Evolutionary conservation across 805 yeast genomes (phyloP), one percentile per base, ranked within the genome.

Genomic region (Starmerella powellii): DNA sequence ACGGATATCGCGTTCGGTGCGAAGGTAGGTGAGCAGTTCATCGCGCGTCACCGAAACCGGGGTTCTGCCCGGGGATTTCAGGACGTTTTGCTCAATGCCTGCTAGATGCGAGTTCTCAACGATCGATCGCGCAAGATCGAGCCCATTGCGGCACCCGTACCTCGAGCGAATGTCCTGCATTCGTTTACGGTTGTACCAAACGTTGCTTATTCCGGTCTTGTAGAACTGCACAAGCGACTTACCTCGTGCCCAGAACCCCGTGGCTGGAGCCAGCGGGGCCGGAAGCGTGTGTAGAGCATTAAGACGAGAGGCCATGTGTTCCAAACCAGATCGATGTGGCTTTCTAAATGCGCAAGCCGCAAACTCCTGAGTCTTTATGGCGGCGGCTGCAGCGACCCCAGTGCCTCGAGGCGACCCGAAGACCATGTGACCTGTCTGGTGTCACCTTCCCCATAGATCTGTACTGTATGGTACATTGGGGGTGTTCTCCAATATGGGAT

Each of bases 1-100:
- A 24, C 52, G 45, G 37, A 71, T 59, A 52, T 78, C 81, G 2
- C 55, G 54, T 4, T 64, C 64, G 1, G 78, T 70, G 16, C 86
- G 62, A 8, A 67, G 56, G 41, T 76, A 56, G 8, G 69, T 54
- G 53, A 74, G 76, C 48, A 62, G 74, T 29, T 77, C 68, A 2
- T 63, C 52, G 31, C 85, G 48, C 2, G 64, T 34, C 57, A 58
- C 51, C 52, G 51, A 64, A 1, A 41, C 17, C 18, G 17, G 32
- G 24, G 28, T 27, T 16, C 30, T 6, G 38, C 8, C 15, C 4
- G 26, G 19, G 17, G 32, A 29, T 3, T 29, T 18, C 8, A 37
- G 41, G 13, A 41, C 41, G 4, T 28, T 23, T 3, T 18, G 17
- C 33, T 34, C 40, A 26, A 49, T 45, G 2, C 16, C 27, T 2